Percentiles rank a stretch among this genome's conserved stretches.
Evolutionary conservation across 139 green algal genomes (phyloP).

Genomic region (Tetraselmis striata): DNA sequence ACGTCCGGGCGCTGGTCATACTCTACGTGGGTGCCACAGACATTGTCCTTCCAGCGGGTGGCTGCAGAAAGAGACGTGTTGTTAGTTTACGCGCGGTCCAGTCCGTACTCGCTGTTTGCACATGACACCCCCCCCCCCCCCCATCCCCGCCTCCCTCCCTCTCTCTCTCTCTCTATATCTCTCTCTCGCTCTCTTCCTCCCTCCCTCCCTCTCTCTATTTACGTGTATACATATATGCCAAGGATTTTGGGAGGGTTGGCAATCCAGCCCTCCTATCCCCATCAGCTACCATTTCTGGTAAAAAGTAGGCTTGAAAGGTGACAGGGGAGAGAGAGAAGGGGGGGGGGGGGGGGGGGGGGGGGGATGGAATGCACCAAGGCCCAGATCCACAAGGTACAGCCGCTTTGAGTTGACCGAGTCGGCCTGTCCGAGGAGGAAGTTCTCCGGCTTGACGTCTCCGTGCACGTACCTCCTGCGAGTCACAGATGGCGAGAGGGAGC

Average conservation of each 20-base stretch:
- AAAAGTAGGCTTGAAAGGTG: too few relatives aligned
- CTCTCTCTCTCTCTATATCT: too few relatives aligned
- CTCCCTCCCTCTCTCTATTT: background rate
- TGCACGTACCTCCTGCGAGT: slow-evolving; percentile 82
- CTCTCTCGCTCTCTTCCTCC: background rate
- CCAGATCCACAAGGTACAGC: slow-evolving; percentile 95
- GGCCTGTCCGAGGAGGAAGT: slow-evolving; percentile 91
- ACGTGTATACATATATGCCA: background rate
- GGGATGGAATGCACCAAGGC: slow-evolving; percentile 57
- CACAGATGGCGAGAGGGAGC: background rate
- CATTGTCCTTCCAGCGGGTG: slow-evolving; percentile 79
- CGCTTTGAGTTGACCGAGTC: slow-evolving; percentile 82
- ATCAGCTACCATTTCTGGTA: too few relatives aligned
- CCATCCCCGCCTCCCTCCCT: too few relatives aligned
- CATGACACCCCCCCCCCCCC: too few relatives aligned
- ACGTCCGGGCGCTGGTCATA: slow-evolving; percentile 99
- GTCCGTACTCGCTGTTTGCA: too few relatives aligned
- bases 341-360: too few relatives aligned
- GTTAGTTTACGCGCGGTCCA: too few relatives aligned
- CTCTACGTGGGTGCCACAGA: slow-evolving; percentile 89
- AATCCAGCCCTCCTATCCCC: too few relatives aligned
- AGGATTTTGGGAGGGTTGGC: too few relatives aligned
- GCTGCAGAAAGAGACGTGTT: slow-evolving; percentile 41
- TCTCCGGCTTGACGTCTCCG: slow-evolving; percentile 98
- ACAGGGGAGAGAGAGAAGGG: too few relatives aligned